Percentiles rank a stretch among this genome's conserved stretches.
phyloP scores from a whole-genome alignment of 2,329 filamentous ascomycete species.

The Trichophyton simii region DNA sequence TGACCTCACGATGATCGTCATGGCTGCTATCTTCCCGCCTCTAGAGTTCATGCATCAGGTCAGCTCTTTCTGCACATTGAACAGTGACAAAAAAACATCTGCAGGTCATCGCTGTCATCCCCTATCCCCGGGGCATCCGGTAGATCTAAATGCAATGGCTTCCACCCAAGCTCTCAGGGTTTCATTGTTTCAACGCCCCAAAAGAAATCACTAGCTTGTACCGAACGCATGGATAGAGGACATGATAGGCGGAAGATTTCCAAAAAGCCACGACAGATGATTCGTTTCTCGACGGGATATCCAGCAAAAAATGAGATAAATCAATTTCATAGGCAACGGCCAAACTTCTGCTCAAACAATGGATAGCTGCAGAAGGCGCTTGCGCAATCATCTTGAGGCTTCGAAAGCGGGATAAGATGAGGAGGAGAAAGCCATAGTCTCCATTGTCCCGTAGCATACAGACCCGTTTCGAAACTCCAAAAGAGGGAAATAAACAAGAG shows the following conservation, averaged over 20 bases:
- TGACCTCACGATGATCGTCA: conserved; percentile 1
- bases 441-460: background rate
- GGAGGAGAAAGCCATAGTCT: background rate
- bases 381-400: background rate
- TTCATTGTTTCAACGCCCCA: conserved; percentile 1
- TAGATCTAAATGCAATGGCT: background rate
- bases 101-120: background rate
- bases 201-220: background rate
- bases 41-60: conserved; percentile 1
- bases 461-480: background rate
- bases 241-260: background rate
- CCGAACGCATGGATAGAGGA: background rate
- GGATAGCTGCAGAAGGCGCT: background rate
- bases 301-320: background rate
- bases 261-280: background rate
- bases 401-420: background rate
- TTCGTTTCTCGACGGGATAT: background rate
- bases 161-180: background rate
- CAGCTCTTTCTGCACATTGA: background rate
- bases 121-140: background rate
- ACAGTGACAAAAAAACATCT: background rate
- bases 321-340: background rate
- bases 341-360: background rate
- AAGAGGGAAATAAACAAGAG: background rate
- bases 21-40: background rate